phyloP scores from a whole-genome alignment of 805 yeast species.

The Kazachstania martiniae region DNA sequence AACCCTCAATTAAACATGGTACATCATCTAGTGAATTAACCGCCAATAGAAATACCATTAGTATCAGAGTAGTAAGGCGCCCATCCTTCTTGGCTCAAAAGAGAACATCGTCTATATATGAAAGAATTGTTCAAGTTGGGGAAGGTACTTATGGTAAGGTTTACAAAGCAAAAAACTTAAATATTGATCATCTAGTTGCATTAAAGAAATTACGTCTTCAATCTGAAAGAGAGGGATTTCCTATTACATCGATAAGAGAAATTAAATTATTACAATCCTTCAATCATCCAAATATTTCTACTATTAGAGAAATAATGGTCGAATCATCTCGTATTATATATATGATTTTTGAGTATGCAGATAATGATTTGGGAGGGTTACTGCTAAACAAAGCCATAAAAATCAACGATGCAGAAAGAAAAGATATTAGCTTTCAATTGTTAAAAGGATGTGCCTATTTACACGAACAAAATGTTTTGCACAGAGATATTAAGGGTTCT shows the following conservation, averaged over 20 bases:
- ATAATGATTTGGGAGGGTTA: constrained; percentile 86
- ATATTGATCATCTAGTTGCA: constrained; percentile 70
- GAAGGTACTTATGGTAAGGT: constrained; percentile 88
- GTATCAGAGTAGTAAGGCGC: neutral
- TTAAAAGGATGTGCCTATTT: constrained; percentile 59
- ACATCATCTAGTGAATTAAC: too few relatives aligned
- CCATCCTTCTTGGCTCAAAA: constrained; percentile 6
- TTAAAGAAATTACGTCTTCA: constrained; percentile 77
- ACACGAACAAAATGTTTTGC: constrained; percentile 59
- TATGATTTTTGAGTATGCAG: constrained; percentile 90
- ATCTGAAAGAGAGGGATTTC: constrained; percentile 87
- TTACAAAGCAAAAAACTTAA: constrained; percentile 48
- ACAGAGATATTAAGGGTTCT: constrained; percentile 76
- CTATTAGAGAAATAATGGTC: constrained; percentile 82
- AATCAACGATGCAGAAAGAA: constrained; percentile 53
- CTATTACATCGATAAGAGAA: constrained; percentile 90
- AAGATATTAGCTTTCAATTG: constrained; percentile 54
- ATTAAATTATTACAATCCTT: constrained; percentile 69
- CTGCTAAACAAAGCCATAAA: constrained; percentile 61
- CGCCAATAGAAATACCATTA: too few relatives aligned
- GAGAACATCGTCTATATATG: constrained; percentile 33
- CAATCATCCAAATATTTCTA: constrained; percentile 72
- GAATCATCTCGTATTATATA: constrained; percentile 50
- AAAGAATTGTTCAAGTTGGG: constrained; percentile 83
- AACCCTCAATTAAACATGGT: too few relatives aligned